Conservation (phyloP, 768 basidiomycete genomes). For the Cystofilobasidium macerans region DNA sequence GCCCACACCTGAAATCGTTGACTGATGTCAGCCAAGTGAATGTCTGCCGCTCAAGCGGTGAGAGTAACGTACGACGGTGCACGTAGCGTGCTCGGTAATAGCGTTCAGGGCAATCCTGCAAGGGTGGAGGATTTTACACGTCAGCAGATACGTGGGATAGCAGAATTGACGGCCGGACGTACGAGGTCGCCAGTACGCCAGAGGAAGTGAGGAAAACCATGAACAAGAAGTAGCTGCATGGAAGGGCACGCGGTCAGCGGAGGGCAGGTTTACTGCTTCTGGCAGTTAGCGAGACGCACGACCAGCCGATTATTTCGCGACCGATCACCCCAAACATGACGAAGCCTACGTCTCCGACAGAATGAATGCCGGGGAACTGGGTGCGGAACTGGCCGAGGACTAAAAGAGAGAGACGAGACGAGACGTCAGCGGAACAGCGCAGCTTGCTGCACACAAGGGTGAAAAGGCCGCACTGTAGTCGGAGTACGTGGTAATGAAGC, state of each 20-base stretch:
- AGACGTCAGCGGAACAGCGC: neutral
- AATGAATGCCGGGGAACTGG: neutral
- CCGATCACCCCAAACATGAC: slow-evolving; percentile 15
- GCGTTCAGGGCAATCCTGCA: slow-evolving; percentile 39
- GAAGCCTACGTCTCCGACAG: slow-evolving; percentile 23
- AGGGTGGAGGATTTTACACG: too few species aligned
- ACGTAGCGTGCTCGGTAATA: slow-evolving; percentile 35
- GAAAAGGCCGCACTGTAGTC: neutral
- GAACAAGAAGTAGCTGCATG: neutral
- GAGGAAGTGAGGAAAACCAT: slow-evolving; percentile 32
- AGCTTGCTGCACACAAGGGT: neutral
- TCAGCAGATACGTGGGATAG: too few species aligned
- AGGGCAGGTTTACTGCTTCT: neutral
- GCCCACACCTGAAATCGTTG: too few species aligned
- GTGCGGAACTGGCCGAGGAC: neutral
- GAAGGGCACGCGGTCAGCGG: neutral
- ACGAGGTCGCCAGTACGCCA: slow-evolving; percentile 31
- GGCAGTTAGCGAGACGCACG: neutral
- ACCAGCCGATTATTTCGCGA: slow-evolving; percentile 21
- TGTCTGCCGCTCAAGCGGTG: too few species aligned
- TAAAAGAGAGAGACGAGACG: neutral
- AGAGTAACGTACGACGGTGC: slow-evolving; percentile 39
- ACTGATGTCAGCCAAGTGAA: too few species aligned
- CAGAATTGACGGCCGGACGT: too few species aligned
- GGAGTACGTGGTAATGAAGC: neutral